phyloP scores from a whole-genome alignment of 2,329 filamentous ascomycete genomes.

The Neonectria coccinea region DNA sequence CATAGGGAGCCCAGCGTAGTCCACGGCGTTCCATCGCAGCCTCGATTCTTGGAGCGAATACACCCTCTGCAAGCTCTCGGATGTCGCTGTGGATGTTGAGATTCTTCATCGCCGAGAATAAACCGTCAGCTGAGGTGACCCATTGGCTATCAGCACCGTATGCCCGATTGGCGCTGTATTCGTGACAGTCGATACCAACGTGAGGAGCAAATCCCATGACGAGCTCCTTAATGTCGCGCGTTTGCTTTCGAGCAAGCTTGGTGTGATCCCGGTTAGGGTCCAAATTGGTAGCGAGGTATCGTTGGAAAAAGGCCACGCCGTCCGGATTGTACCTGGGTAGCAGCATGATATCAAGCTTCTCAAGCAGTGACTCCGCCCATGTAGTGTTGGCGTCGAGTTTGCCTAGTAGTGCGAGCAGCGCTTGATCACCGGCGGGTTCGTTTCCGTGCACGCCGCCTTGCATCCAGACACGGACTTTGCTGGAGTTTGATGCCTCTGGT shows the following conservation, averaged over 20 bases:
- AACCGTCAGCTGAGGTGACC: conserved; percentile 42
- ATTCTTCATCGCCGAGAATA: conserved; percentile 46
- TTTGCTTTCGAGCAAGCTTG: conserved; percentile 42
- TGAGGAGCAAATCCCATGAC: conserved; percentile 42
- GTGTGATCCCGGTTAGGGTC: conserved; percentile 48
- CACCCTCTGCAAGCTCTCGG: conserved; percentile 38
- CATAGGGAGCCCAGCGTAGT: conserved; percentile 46
- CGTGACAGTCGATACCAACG: conserved; percentile 44
- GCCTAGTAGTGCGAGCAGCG: conserved; percentile 42
- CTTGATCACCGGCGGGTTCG: conserved; percentile 45
- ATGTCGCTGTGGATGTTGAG: conserved; percentile 47
- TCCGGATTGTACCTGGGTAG: conserved; percentile 48
- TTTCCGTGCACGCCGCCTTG: conserved; percentile 48
- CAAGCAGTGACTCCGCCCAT: conserved; percentile 41
- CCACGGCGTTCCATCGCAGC: conserved; percentile 37
- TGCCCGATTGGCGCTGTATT: conserved; percentile 42
- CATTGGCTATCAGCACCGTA: conserved; percentile 42
- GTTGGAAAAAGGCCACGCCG: conserved; percentile 46
- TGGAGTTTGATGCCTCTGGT: conserved; percentile 29
- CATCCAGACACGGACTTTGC: conserved; percentile 44
- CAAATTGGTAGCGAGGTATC: conserved; percentile 42
- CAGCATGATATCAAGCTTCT: conserved; percentile 46
- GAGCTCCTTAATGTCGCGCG: conserved; percentile 42
- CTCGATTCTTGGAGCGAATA: conserved; percentile 39
- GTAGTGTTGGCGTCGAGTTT: conserved; percentile 45